Base-by-base conservation (phyloP, 345 rosid species). In the Dipteronia dyeriana region DNA sequence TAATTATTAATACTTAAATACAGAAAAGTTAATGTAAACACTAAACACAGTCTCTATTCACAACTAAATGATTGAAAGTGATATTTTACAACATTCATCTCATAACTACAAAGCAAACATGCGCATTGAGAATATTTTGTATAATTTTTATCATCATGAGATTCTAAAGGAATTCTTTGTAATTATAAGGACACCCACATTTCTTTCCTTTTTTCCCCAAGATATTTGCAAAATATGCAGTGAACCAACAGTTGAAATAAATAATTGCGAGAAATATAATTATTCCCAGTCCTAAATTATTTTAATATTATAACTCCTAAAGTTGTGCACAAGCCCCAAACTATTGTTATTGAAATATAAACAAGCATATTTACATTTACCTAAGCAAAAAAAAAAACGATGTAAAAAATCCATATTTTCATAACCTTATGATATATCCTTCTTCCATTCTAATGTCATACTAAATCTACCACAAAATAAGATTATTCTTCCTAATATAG, bases 261-360 rank as follows among this genome's bases (percentile, higher is more conserved):
- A 34, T 39, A 22, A 73, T n/a, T 3, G 47, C 26, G 7, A 41
- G 57, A 47, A 62, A 43, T 74, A 26, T 25, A 43, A 25, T 73
- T 11, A 43, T 45, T 26, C 77, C 17, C n/a, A 16, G 75, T 57
- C 19, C 75, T 16, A 43, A 45, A 70, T 10, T 14, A 72, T 31
- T 57, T n/a, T 19, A 11, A 57, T 38, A 56, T 39, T 22, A 16
- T 57, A 23, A 20, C 17, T 56, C 31, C 64, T 47, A 56, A 34
- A 56, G 34, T 8, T 71, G 12, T 59, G 74, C 74, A 71, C 54
- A 11, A 60, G 47, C 75, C 16, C 20, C 4, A 20, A 34, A 38
- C 17, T 23, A 5, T 49, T 16, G 19, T 25, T 5, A 29, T 57
- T 14, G 17, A 11, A 73, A 60, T 60, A 22, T 39, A 34, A 6